Evolutionary conservation across 345 rosid genomes (phyloP).

Genomic region (Pistacia integerrima): DNA sequence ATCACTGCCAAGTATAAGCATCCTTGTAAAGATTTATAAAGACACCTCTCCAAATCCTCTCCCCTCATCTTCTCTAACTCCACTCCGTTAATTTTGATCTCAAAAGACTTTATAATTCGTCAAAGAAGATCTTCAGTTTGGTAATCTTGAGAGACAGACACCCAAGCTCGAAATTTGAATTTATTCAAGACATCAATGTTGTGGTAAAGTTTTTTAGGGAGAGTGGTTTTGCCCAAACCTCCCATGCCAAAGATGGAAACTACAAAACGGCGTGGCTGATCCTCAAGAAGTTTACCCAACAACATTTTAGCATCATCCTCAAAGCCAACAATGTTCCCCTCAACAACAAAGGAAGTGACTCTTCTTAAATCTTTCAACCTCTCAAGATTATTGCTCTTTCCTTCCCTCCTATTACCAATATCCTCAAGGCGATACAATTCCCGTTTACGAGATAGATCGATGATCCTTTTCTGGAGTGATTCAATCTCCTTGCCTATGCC

Average conservation of each 20-base stretch:
- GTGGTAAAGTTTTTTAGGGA: constrained; percentile 25
- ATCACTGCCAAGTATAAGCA: background rate
- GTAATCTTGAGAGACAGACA: constrained; percentile 29
- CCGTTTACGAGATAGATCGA: background rate
- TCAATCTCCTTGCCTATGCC: constrained; percentile 6
- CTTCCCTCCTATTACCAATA: background rate
- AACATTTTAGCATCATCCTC: constrained; percentile 4
- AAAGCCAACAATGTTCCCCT: constrained; percentile 22
- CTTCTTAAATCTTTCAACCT: constrained; percentile 7
- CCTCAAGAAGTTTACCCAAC: constrained; percentile 17
- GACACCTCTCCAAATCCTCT: background rate
- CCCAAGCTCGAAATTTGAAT: constrained; percentile 10
- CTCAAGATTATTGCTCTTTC: background rate
- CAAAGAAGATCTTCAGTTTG: constrained; percentile 18
- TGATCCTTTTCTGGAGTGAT: background rate
- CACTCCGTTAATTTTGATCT: too few species aligned
- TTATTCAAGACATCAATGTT: constrained; percentile 5
- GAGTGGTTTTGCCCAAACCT: constrained; percentile 32
- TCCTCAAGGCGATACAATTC: background rate
- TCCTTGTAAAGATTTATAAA: too few species aligned
- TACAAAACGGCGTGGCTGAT: background rate
- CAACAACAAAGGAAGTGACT: background rate
- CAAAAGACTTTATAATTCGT: background rate
- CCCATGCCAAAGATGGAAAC: constrained; percentile 32
- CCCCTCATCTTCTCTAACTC: background rate